Percentiles rank a stretch among this genome's conserved stretches.
These are phyloP conservation scores for Oenanthe javanica DNA, from an alignment of 140 eudicot species.

Conservation along the genomic window DNA sequence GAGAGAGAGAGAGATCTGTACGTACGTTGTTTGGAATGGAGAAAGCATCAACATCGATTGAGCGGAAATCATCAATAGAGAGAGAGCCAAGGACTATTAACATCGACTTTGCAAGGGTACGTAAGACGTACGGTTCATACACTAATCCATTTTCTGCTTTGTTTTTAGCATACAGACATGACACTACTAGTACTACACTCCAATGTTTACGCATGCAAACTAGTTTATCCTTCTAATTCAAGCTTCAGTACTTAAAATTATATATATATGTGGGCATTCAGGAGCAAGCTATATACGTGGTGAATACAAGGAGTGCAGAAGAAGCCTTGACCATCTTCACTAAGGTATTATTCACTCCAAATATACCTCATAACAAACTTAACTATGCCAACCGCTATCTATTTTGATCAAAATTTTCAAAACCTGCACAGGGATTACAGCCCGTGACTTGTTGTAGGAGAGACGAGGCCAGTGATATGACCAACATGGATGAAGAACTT, in stretches of 20 bases:
- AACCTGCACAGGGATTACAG: background rate
- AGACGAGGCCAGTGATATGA: background rate
- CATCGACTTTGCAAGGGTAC: background rate
- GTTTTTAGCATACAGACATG: too few relatives aligned
- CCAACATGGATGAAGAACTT: background rate
- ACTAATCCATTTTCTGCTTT: too few relatives aligned
- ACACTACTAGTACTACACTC: too few relatives aligned
- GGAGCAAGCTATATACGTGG: slow-evolving; percentile 26
- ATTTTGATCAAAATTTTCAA: too few relatives aligned
- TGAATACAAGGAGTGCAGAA: slow-evolving; percentile 21
- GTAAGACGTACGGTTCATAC: background rate
- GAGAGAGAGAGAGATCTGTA: too few relatives aligned
- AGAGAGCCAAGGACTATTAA: background rate
- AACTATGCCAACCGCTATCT: too few relatives aligned
- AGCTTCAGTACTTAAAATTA: too few relatives aligned
- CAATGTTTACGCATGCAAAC: too few relatives aligned
- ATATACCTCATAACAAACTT: too few relatives aligned
- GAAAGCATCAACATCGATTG: background rate
- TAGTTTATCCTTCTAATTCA: too few relatives aligned
- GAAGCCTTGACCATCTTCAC: slow-evolving; percentile 26
- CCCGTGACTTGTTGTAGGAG: background rate
- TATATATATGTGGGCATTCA: background rate
- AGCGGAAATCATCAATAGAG: background rate
- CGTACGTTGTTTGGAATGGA: background rate
- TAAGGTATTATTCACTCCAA: background rate